Base-by-base conservation (phyloP, 176 grass and related monocot genomes). In the Echinochloa phyllopogon region DNA sequence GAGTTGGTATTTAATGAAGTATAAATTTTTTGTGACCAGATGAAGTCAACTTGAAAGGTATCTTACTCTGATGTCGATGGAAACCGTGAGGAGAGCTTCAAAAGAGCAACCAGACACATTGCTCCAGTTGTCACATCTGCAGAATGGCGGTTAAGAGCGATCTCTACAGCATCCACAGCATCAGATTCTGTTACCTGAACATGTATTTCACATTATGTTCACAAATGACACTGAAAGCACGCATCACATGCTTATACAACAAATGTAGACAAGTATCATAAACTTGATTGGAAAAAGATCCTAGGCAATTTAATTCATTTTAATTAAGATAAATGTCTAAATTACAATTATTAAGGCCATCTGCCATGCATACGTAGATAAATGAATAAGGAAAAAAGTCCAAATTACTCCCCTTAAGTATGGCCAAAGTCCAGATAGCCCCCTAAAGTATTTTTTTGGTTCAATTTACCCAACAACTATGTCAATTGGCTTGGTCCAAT, bases 31-130 rank as follows among this genome's bases (percentile, higher is more conserved):
- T 51, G 41, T 42, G 66, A 79, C 10, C 23, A 14, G 57, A 78
- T 24, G 6, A 57, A 29, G 41, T 77, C 36, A 75, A 74, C 6
- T 52, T 75, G 65, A 75, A 84, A 84, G 51, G 63, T 65, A 84
- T 75, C 88, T 81, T 98, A 98, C 96, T 90, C 91, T 52, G 96
- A 90, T 65, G 84, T 89, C 6, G 89, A 90, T 57, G 93, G 91
- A 86, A 98, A 95, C 42, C 96, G 91, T 60, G 96, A 95, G 42
- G 96, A 93, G 37, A 98, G 87, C 83, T 98, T 98, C 79, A 98
- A 77, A 81, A 98, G 91, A 88, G 93, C 93, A 90, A 98, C 83
- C 43, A 98, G 87, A 77, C 90, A 95, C 95, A 98, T 98, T 25
- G 95, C 87, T 84, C 91, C 74, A 91, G 93, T 95, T 78, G 91